Conservation (phyloP, 2,329 filamentous ascomycete genomes). For the Paecilomyces formosus region DNA sequence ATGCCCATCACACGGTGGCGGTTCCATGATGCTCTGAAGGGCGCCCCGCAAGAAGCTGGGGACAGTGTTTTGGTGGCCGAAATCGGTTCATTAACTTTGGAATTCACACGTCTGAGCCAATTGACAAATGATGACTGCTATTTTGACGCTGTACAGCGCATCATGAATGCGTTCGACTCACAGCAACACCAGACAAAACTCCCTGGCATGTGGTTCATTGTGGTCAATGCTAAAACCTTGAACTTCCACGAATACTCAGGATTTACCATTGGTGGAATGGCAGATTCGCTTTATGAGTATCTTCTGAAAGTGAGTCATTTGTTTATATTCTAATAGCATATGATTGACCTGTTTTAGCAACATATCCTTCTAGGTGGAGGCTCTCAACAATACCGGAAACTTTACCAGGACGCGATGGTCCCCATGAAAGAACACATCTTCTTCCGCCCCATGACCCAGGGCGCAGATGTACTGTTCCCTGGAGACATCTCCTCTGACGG, state of each 20-base stretch:
- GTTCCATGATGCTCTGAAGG: slow-evolving; percentile 13
- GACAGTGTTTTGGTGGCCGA: slow-evolving; percentile 23
- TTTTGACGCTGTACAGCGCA: slow-evolving; percentile 30
- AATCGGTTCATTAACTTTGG: slow-evolving; percentile 32
- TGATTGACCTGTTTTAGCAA: no score
- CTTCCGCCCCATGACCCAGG: slow-evolving; percentile 67
- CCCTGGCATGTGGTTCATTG: slow-evolving; percentile 33
- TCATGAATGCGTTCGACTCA: slow-evolving; percentile 24
- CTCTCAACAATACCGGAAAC: slow-evolving; percentile 56
- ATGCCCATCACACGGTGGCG: slow-evolving; percentile 62
- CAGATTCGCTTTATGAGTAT: slow-evolving; percentile 53
- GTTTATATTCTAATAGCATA: no score
- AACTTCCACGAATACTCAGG: slow-evolving; percentile 20
- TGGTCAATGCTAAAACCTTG: slow-evolving; percentile 20
- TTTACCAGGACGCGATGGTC: slow-evolving; percentile 63
- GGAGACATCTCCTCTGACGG: slow-evolving; percentile 44
- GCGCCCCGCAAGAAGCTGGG: slow-evolving; percentile 17
- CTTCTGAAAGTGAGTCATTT: slow-evolving; percentile 57
- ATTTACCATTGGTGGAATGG: slow-evolving; percentile 50
- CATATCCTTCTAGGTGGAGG: slow-evolving; percentile 62
- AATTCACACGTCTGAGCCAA: slow-evolving; percentile 35
- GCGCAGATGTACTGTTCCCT: slow-evolving; percentile 66
- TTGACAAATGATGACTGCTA: slow-evolving; percentile 30
- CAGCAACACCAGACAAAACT: slow-evolving; percentile 28
- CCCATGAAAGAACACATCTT: slow-evolving; percentile 66